These are phyloP conservation scores for Rhodotorula diobovata DNA, from an alignment of 768 basidiomycete species.

Conservation along the genomic window DNA sequence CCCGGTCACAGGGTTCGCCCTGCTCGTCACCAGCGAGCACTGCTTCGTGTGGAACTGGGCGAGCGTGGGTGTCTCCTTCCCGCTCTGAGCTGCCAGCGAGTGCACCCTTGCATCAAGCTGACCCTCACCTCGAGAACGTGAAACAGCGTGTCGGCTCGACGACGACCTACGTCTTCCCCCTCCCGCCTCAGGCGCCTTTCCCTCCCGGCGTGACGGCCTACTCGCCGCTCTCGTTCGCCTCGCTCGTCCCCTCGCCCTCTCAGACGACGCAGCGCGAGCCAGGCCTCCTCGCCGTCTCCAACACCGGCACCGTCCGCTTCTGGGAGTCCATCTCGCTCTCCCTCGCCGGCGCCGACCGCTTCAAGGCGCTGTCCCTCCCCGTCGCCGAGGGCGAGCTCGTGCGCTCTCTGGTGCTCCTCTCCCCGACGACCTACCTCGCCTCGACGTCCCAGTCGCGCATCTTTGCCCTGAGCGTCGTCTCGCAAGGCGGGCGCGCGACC, in stretches of 20 bases:
- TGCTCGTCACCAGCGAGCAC: constrained; percentile 39
- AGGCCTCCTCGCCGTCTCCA: constrained; percentile 72
- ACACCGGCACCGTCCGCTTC: constrained; percentile 67
- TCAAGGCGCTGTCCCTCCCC: constrained; percentile 32
- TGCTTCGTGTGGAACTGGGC: constrained; percentile 48
- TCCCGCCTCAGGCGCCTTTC: constrained; percentile 38
- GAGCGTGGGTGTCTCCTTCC: constrained; percentile 33
- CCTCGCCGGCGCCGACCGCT: constrained; percentile 47
- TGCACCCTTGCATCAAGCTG: no score
- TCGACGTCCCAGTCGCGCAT: constrained; percentile 44
- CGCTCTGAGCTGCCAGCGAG: no score
- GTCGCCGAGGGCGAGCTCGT: constrained; percentile 44
- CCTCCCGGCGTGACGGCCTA: constrained; percentile 27
- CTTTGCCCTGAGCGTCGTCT: constrained; percentile 43
- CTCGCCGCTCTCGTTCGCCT: constrained; percentile 44
- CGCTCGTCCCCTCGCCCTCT: constrained; percentile 44
- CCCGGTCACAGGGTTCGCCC: constrained; percentile 44
- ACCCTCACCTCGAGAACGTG: background rate
- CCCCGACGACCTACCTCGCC: constrained; percentile 41
- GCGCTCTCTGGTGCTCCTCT: constrained; percentile 22
- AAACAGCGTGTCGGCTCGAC: constrained; percentile 43
- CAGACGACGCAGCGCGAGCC: constrained; percentile 62
- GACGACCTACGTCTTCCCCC: constrained; percentile 46
- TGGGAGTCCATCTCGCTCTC: constrained; percentile 69
- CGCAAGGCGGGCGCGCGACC: constrained; percentile 43